phyloP scores from a whole-genome alignment of 495 filamentous ascomycete species.

The Aspergillus sclerotiicarbonarius region DNA sequence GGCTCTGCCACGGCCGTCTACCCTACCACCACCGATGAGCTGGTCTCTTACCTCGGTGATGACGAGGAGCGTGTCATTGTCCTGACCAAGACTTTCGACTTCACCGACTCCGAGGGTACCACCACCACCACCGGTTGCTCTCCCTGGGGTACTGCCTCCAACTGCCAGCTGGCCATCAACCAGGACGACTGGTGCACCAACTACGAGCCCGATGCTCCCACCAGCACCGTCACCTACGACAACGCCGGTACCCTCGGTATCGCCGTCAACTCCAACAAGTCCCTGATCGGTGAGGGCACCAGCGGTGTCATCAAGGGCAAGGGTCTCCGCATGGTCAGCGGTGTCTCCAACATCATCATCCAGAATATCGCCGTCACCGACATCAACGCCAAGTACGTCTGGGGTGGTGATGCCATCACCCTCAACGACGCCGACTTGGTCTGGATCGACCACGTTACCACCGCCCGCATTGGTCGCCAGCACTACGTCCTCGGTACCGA shows the following conservation, averaged over 20 bases:
- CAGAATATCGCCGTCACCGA: conserved; percentile 48
- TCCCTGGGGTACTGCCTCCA: conserved; percentile 39
- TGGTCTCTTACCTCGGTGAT: conserved; percentile 13
- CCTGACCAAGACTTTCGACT: conserved; percentile 30
- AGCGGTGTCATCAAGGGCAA: conserved; percentile 44
- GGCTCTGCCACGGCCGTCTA: conserved; percentile 38
- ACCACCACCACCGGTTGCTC: conserved; percentile 40
- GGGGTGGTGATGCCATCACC: conserved; percentile 48
- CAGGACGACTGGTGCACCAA: conserved; percentile 43
- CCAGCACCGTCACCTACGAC: conserved; percentile 38
- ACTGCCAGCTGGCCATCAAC: conserved; percentile 52
- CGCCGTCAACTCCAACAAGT: conserved; percentile 43
- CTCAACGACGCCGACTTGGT: conserved; percentile 37
- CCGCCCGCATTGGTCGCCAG: conserved; percentile 42
- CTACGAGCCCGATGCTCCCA: conserved; percentile 29
- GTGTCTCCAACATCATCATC: conserved; percentile 46
- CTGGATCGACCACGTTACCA: conserved; percentile 50
- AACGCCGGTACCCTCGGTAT: conserved; percentile 41
- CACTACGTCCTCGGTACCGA: conserved; percentile 40
- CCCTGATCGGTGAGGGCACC: conserved; percentile 39
- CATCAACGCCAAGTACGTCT: conserved; percentile 46
- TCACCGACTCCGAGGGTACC: conserved; percentile 39
- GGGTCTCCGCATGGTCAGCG: conserved; percentile 40
- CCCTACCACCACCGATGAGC: conserved; percentile 32
- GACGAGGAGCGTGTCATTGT: conserved; percentile 13